Evolutionary conservation across 345 rosid species (phyloP), one percentile per base, ranked within the genome.

Genomic region (Brassica nigra): DNA sequence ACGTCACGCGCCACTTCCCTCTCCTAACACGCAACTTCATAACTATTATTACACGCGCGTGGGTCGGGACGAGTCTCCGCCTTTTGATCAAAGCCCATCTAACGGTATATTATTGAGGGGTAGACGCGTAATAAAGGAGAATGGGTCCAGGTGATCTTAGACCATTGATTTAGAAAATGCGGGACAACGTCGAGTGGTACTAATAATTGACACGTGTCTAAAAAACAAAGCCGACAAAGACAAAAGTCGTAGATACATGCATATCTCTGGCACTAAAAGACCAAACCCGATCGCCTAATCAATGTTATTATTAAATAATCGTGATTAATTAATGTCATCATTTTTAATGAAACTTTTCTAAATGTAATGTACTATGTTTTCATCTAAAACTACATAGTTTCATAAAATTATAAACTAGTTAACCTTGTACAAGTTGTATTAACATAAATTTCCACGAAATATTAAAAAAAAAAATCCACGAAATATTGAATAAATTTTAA

Each of bases 1-100:
- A 81, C 77, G 83, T 81, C 83, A 81, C 77, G 80, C 80, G 70
- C 74, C 80, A 76, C 70, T 76, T 71, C 77, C 83, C 84, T 71
- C 84, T 76, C 66, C 65, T 4, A 76, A 81, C 77, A 81, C 80
- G 84, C 74, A 76, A 59, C 80, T 76, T 74, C 6, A 4, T 2
- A 18, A 42, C 61, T 16, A 69, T 33, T 64, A 66, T 31, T 33
- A 54, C 80, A 81, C 84, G 77, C 80, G 84, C 80, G 23, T 6
- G 69, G 57, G 83, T 64, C 30, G 30, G 68, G 16, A 6, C 6
- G n/a, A 71, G 6, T 71, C 47, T 71, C 34, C 0, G 28, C 80
- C 80, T 8, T 81, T 8, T 16, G 84, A 81, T 71, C 37, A 44
- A 66, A 31, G 34, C n/a, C 18, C 18, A 70, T 58, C 73, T 34